Evolutionary conservation across 208 protist genomes (phyloP).

Genomic region (Herpetomonas muscarum): DNA sequence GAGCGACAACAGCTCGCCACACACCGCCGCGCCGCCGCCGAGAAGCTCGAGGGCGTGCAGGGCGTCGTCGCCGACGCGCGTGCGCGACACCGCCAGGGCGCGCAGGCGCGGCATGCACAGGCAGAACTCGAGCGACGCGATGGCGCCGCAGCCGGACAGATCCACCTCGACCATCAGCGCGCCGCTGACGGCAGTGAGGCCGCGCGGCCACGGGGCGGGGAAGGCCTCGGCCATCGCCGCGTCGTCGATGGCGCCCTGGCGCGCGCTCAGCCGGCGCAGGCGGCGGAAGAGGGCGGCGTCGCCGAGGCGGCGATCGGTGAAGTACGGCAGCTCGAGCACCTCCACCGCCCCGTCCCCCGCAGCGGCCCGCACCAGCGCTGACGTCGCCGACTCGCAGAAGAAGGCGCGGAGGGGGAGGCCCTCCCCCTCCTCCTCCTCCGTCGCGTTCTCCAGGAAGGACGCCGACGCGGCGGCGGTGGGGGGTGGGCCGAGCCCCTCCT

Average conservation of each 20-base stretch:
- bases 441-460: not conserved
- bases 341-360: not conserved
- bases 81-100: not conserved
- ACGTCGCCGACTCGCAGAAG: not conserved
- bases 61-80: not conserved
- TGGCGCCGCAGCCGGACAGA: not conserved
- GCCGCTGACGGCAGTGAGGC: not conserved
- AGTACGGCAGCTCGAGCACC: not conserved
- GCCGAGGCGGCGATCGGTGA: not conserved
- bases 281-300: too few species aligned
- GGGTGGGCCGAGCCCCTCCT: not conserved
- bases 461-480: too few species aligned
- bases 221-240: not conserved
- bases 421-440: not conserved
- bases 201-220: not conserved
- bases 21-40: not conserved
- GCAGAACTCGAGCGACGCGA: not conserved
- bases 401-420: not conserved
- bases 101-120: not conserved
- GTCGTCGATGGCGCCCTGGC: too few species aligned
- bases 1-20: not conserved
- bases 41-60: not conserved
- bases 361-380: not conserved
- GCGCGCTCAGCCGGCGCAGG: too few species aligned
- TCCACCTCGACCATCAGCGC: not conserved